Evolutionary conservation across 2,329 filamentous ascomycete genomes (phyloP), one percentile per base, ranked within the genome.

Genomic region (Phialocephala sp.): DNA sequence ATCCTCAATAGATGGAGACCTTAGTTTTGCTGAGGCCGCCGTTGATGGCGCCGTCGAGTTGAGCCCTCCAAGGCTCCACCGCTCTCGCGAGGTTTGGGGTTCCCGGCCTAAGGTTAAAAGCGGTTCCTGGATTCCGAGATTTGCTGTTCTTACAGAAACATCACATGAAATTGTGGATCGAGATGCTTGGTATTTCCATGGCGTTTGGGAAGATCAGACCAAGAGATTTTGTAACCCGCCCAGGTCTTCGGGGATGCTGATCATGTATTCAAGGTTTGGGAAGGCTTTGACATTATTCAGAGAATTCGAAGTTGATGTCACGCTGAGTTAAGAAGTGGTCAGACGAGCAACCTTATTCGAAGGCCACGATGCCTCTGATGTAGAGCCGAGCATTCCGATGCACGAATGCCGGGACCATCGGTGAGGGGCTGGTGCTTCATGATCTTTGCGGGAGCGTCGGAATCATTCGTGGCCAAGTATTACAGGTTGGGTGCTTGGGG

Each of bases 1-100:
- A 57, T 54, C 58, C 57, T 37, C 50, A 47, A 55, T 37, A 36
- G 54, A 35, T 54, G 35, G 43, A 41, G 35, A 55, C 35, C 55
- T 58, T 39, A 63, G n/a, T 41, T 64, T 45, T 9, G 62, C 62
- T 62, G 62, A 59, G 65, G 11, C 36, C 41, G 54, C 60, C 45
- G 55, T 55, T 41, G 47, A 37, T 62, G 59, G 57, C 59, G 57
- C 62, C 59, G 65, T 64, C 36, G 18, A 39, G 45, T 39, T n/a
- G 43, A 39, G 22, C 41, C 18, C 50, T 32, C 59, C 36, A 8
- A 8, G 36, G 14, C 54, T 41, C 54, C 61, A 52, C 61, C 11
- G 27, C 35, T 37, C 58, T 39, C 54, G 54, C 60, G 45, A 59
- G 61, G 27, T 20, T 41, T 22, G 32, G 32, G 59, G 47, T 55